Evolutionary conservation across 805 yeast species (phyloP).

Genomic region (Lachancea kluyveri): DNA sequence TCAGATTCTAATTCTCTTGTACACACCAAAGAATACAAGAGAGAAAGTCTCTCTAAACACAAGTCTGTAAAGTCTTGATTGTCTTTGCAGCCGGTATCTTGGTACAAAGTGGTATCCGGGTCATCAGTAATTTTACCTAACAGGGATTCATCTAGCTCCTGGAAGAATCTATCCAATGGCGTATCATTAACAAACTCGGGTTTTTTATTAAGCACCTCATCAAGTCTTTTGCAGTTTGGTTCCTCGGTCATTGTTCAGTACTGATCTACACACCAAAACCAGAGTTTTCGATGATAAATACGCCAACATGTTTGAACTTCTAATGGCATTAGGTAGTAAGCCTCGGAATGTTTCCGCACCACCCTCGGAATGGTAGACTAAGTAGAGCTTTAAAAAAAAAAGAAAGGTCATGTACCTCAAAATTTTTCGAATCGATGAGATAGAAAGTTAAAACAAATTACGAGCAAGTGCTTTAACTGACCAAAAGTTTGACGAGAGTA

Average conservation of each 20-base stretch:
- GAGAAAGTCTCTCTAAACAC: slow-evolving; percentile 12
- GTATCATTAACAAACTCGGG: slow-evolving; percentile 31
- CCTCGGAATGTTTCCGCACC: too few relatives aligned
- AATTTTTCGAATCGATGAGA: not conserved
- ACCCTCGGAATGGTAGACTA: too few relatives aligned
- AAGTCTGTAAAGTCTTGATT: slow-evolving; percentile 16
- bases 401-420: not conserved
- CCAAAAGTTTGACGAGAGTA: not conserved
- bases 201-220: slow-evolving; percentile 13
- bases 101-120: slow-evolving; percentile 9
- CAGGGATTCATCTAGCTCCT: slow-evolving; percentile 13
- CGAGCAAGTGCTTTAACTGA: not conserved
- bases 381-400: not conserved
- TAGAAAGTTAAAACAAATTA: not conserved
- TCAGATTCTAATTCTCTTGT: too few relatives aligned
- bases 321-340: too few relatives aligned
- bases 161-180: slow-evolving; percentile 31
- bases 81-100: slow-evolving; percentile 9
- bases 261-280: slow-evolving; percentile 1
- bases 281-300: too few relatives aligned
- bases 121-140: slow-evolving; percentile 11
- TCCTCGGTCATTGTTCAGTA: slow-evolving; percentile 4
- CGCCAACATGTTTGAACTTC: too few relatives aligned
- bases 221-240: slow-evolving; percentile 5
- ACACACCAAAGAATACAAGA: slow-evolving; percentile 13